phyloP scores from a whole-genome alignment of 2,329 filamentous ascomycete genomes.

The Immersiporthe knoxdaviesiana region DNA sequence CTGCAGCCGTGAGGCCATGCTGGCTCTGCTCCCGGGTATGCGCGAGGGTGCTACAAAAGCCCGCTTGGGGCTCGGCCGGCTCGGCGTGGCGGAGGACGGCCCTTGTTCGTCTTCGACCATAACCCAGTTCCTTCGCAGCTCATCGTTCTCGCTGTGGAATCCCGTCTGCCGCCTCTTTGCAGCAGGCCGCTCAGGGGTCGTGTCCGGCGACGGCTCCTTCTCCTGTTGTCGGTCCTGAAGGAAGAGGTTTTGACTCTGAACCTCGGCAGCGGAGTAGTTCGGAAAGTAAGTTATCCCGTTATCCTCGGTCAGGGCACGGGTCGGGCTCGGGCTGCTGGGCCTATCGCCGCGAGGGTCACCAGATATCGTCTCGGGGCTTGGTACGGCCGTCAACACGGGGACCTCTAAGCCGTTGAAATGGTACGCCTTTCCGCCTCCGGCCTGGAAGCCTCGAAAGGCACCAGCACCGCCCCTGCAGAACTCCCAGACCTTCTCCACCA shows the following conservation, averaged over 20 bases:
- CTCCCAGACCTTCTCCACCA: slow-evolving; percentile 79
- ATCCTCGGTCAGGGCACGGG: slow-evolving; percentile 8
- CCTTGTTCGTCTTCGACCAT: slow-evolving; percentile 53
- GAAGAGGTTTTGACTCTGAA: slow-evolving; percentile 1
- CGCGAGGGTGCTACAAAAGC: slow-evolving; percentile 18
- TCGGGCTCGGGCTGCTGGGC: slow-evolving; percentile 21
- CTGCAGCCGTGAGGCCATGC: slow-evolving; percentile 21
- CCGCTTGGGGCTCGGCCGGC: slow-evolving; percentile 28
- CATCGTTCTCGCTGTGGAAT: slow-evolving; percentile 50
- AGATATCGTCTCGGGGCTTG: neutral
- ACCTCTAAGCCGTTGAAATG: slow-evolving; percentile 47
- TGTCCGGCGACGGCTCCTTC: slow-evolving; percentile 39
- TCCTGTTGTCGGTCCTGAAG: slow-evolving; percentile 14
- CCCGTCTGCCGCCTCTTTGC: slow-evolving; percentile 56
- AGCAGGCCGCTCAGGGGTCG: slow-evolving; percentile 50
- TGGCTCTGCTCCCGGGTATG: slow-evolving; percentile 20
- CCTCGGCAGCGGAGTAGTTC: slow-evolving; percentile 15
- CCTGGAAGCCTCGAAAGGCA: slow-evolving; percentile 82
- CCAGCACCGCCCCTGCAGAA: slow-evolving; percentile 75
- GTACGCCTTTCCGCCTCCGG: slow-evolving; percentile 79
- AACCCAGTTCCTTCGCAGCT: slow-evolving; percentile 72
- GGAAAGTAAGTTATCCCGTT: slow-evolving; percentile 12
- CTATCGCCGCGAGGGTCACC: slow-evolving; percentile 8
- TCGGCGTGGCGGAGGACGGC: slow-evolving; percentile 29
- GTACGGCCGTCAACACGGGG: neutral